Evolutionary conservation across 2,329 filamentous ascomycete genomes (phyloP).

Genomic region (Dothideomycetes sp.): DNA sequence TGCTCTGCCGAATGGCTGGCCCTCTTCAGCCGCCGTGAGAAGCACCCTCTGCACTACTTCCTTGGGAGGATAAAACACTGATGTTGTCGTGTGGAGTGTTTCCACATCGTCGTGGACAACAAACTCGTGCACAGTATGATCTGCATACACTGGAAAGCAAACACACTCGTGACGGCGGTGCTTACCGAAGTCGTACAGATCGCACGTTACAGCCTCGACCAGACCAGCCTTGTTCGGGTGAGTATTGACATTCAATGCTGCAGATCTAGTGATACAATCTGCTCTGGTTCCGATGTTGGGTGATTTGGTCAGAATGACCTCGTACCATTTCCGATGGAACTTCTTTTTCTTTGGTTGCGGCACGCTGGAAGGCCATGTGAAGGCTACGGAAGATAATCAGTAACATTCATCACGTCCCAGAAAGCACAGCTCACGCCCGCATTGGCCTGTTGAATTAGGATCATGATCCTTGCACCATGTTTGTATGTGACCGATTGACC

Average conservation of each 20-base stretch:
- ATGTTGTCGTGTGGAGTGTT: conserved; percentile 1
- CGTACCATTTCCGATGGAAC: not conserved
- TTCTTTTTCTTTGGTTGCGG: not conserved
- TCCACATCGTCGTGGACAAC: not conserved
- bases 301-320: conserved; percentile 1
- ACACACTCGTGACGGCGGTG: conserved; percentile 4
- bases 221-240: not conserved
- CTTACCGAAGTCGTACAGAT: conserved; percentile 2
- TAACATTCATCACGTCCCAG: too few relatives aligned
- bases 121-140: not conserved
- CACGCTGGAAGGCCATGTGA: conserved; percentile 1
- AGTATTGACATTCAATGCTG: conserved; percentile 2
- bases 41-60: conserved; percentile 5
- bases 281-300: conserved; percentile 1
- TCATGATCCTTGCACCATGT: conserved; percentile 8
- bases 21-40: conserved; percentile 4
- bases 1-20: conserved; percentile 2
- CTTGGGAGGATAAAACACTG: conserved; percentile 3
- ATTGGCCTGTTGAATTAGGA: conserved; percentile 5
- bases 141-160: conserved; percentile 6
- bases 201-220: conserved; percentile 5
- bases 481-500: conserved; percentile 2
- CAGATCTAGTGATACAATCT: conserved; percentile 7
- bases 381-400: too few relatives aligned
- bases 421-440: conserved; percentile 6